These are phyloP conservation scores for Quercus lobata DNA, from an alignment of 331 rosid species.

Conservation along the genomic window DNA sequence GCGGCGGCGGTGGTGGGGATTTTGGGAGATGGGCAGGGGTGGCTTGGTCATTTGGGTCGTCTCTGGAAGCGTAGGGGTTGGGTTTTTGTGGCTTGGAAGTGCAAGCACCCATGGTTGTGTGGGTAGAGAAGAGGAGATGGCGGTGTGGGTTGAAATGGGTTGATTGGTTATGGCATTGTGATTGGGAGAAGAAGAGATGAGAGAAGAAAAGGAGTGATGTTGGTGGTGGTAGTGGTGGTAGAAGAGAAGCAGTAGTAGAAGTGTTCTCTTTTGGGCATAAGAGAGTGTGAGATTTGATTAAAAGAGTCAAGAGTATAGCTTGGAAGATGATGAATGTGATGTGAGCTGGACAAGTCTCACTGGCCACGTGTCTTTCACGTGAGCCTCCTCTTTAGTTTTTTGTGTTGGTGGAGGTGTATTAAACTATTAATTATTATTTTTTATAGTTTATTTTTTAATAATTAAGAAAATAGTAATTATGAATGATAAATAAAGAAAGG, in stretches of 20 bases:
- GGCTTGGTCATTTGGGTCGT: conserved; percentile 23
- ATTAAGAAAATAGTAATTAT: too few species aligned
- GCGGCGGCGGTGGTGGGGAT: conserved; percentile 31
- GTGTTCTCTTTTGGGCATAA: neutral
- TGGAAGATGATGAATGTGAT: neutral
- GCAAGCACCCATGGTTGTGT: conserved; percentile 68
- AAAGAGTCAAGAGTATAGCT: neutral
- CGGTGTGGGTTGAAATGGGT: conserved; percentile 19
- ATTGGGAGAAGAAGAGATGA: too few species aligned
- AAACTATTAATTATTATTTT: too few species aligned
- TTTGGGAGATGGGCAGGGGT: conserved; percentile 49
- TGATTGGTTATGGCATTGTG: conserved; percentile 30
- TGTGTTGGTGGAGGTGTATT: neutral
- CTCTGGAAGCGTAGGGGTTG: conserved; percentile 62
- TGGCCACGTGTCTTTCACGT: conserved; percentile 54
- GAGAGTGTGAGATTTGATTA: neutral
- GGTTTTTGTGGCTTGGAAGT: conserved; percentile 80
- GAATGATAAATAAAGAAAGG: too few species aligned
- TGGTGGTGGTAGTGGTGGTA: too few species aligned
- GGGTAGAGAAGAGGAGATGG: neutral
- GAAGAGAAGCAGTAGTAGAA: too few species aligned
- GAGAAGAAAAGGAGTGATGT: too few species aligned
- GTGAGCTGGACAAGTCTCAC: conserved; percentile 12
- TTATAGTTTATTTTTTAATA: too few species aligned
- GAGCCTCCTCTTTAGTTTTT: conserved; percentile 17